Conservation (phyloP, 352 stramenopile species). For the Phytophthora idaei region DNA sequence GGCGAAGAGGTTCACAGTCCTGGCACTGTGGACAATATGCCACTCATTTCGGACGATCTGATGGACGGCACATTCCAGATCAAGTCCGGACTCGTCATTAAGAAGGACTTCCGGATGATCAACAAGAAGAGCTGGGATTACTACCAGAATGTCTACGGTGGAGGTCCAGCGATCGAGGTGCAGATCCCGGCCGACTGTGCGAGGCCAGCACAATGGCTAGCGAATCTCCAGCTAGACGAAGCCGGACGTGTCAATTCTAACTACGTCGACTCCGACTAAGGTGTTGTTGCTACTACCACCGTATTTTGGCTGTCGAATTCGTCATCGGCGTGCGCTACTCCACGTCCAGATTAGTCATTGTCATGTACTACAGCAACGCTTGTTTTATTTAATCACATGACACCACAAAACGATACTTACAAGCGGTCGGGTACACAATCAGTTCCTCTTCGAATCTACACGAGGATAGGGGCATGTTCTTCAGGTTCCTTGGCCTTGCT, state of each 20-base stretch:
- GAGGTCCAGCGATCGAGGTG: conserved; percentile 72
- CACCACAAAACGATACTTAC: conserved; percentile 22
- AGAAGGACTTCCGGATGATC: conserved; percentile 81
- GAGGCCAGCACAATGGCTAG: conserved; percentile 59
- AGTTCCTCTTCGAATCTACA: conserved; percentile 16
- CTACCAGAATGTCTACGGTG: conserved; percentile 74
- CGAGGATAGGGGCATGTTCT: conserved; percentile 19
- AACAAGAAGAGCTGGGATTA: conserved; percentile 83
- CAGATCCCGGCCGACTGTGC: conserved; percentile 60
- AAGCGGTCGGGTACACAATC: conserved; percentile 16
- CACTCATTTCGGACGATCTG: conserved; percentile 71
- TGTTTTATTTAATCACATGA: conserved; percentile 47
- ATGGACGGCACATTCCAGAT: conserved; percentile 73
- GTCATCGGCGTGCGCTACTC: conserved; percentile 5
- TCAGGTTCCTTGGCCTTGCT: conserved; percentile 15
- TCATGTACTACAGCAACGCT: conserved; percentile 41
- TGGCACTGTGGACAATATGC: conserved; percentile 76
- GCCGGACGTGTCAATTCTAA: conserved; percentile 64
- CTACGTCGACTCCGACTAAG: conserved; percentile 58
- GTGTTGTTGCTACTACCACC: not conserved
- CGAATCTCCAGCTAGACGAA: conserved; percentile 54
- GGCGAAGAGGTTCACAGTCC: conserved; percentile 60
- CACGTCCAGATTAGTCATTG: conserved; percentile 21
- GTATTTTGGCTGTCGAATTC: conserved; percentile 3
- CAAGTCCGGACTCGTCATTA: conserved; percentile 58